Base-by-base conservation (phyloP, 176 grass and related monocot genomes). In the Zea luxurians region DNA sequence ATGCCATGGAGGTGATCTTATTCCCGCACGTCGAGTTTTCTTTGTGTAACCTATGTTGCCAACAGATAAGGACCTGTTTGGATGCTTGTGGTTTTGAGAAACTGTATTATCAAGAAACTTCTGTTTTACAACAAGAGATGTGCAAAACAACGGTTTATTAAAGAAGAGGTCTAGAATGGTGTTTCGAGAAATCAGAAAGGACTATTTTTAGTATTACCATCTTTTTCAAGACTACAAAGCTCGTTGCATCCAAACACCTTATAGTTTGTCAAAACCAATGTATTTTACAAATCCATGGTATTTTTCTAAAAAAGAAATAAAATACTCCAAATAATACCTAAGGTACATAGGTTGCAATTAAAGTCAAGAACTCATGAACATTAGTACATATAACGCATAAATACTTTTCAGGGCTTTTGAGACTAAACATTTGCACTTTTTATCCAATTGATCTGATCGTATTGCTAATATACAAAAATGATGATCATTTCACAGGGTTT, bases 401-500 rank as follows among this genome's bases (percentile, higher is more conserved):
- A 35, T 10, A 53, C 7, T 52, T 16, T 59, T 36, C 3, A 62
- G 8, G 53, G 37, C 45, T 65, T 69, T 50, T 81, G 1, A 70
- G 62, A 44, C 5, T 37, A 53, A 0, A 37, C 46, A 15, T 43
- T 54, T 65, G 9, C 2, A n/a, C 15, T 21, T 68, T 50, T 61
- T 49, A 11, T 60, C 63, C 17, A 12, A 5, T 80, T 68, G 20
- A 37, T 36, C 9, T 2, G 27, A 57, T 81, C n/a, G 68, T 68
- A 42, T 49, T 20, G 13, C 6, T 61, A 10, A 9, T 62, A 35
- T 37, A 10, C 43, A 48, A 59, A 53, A 58, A 27, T 41, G 12
- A 61, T 13, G 4, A 44, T 52, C 62, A 52, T 77, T 77, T 68
- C 6, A 46, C 37, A 54, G 72, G 17, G 7, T 74, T 17, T 78